These are phyloP conservation scores for Ophiostoma quercus DNA, from an alignment of 2,329 filamentous ascomycete genomes.

Conservation along the genomic window DNA sequence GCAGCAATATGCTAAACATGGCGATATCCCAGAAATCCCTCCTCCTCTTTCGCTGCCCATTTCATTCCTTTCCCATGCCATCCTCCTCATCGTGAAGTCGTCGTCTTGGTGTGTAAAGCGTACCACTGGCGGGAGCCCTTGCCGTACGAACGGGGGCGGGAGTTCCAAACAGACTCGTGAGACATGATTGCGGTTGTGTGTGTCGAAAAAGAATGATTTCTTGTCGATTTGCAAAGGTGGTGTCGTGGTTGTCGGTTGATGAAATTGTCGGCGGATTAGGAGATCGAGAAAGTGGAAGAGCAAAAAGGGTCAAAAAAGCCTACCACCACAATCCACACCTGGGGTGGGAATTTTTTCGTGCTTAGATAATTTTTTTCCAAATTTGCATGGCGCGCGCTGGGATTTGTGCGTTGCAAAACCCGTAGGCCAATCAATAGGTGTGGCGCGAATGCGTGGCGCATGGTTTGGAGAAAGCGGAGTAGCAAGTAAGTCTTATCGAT, in stretches of 20 bases:
- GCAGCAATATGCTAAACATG: not conserved
- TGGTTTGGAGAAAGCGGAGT: not conserved
- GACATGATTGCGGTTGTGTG: constrained; percentile 44
- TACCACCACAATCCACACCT: constrained; percentile 15
- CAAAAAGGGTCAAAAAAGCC: constrained; percentile 10
- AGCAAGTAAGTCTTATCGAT: constrained; percentile 12
- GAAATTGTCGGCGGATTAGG: constrained; percentile 13
- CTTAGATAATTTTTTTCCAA: constrained; percentile 20
- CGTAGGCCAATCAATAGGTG: constrained; percentile 9
- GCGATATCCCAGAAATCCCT: not conserved
- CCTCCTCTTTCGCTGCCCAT: not conserved
- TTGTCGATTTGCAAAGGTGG: constrained; percentile 11
- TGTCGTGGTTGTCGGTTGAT: constrained; percentile 15
- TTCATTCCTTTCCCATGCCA: not conserved
- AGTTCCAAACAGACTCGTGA: constrained; percentile 98
- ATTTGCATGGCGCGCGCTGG: constrained; percentile 20
- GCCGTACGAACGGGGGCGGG: constrained; percentile 92
- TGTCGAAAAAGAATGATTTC: constrained; percentile 16
- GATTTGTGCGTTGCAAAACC: constrained; percentile 26
- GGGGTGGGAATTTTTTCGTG: constrained; percentile 21
- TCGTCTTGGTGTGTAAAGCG: constrained; percentile 27
- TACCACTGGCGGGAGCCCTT: constrained; percentile 95
- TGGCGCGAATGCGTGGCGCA: constrained; percentile 17
- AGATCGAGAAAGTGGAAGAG: constrained; percentile 10
- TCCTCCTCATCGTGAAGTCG: constrained; percentile 10